Evolutionary conservation across 495 filamentous ascomycete genomes (phyloP).

Genomic region (Hyaloscypha variabilis): DNA sequence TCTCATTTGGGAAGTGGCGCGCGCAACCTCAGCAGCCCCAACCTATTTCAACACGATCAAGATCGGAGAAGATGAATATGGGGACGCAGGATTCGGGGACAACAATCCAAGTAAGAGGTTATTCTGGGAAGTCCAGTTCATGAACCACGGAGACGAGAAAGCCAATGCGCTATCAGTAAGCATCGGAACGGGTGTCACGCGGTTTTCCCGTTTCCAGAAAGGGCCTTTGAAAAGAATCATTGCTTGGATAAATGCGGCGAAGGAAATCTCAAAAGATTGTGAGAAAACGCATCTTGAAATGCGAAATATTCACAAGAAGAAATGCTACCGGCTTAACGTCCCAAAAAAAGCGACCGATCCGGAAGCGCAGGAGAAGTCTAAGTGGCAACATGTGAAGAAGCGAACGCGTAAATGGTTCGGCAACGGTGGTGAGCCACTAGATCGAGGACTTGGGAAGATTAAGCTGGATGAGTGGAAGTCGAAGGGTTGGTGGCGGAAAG

Average conservation of each 20-base stretch:
- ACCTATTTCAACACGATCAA: conserved; percentile 48
- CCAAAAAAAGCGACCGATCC: conserved; percentile 5
- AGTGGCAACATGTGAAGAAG: conserved; percentile 7
- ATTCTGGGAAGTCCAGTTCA: conserved; percentile 27
- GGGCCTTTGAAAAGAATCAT: neutral
- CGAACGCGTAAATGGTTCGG: conserved; percentile 9
- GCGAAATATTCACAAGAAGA: neutral
- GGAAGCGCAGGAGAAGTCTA: conserved; percentile 1
- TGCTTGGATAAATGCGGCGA: conserved; percentile 3
- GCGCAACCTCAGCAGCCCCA: conserved; percentile 55
- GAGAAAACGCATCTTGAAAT: conserved; percentile 2
- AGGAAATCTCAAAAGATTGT: conserved; percentile 12
- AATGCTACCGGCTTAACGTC: conserved; percentile 5
- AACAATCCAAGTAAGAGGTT: conserved; percentile 35
- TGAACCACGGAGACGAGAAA: neutral
- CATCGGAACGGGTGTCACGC: conserved; percentile 11
- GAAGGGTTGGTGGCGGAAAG: conserved; percentile 10
- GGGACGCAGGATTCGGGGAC: conserved; percentile 34
- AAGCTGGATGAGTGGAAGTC: conserved; percentile 16
- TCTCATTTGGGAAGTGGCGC: conserved; percentile 51
- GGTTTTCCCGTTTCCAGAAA: neutral
- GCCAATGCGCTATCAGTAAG: conserved; percentile 9
- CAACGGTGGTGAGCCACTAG: conserved; percentile 4
- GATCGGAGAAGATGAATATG: conserved; percentile 24
- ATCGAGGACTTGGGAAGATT: conserved; percentile 11